Evolutionary conservation across 345 rosid species (phyloP), one percentile per base, ranked within the genome.

Genomic region (Triadica sebifera): DNA sequence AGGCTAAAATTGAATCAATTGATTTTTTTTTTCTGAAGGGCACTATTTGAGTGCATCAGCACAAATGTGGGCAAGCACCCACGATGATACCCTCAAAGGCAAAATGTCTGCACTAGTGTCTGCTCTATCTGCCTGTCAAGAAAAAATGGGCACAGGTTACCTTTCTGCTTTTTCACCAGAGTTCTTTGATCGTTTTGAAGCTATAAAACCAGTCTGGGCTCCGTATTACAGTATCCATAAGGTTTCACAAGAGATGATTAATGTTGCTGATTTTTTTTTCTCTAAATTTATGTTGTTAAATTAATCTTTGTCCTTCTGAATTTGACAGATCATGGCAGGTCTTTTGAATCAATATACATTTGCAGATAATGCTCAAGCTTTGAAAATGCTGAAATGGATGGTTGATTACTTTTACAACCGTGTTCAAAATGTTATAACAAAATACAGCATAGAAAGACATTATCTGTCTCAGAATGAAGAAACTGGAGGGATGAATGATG

Each of bases 401-500:
- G 98, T 84, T 57, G 91, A 89, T 15, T 92, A 91, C 82, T 92
- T 92, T 68, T 89, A 89, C 78, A 77, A 53, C 58, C 97, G 98
- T 69, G 95, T 94, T 51, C 89, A 85, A 75, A 88, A 92, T 64
- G 97, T 94, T 70, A 86, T 94, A 74, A 67, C 43, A 69, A 80
- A 52, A 43, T 75, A 88, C 79, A 87, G 70, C 4, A 73, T 92
- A 45, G 96, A 87, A 83, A 76, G 92, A 75, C 97, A 94, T 68
- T 94, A 85, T 86, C 75, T 15, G 61, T 90, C 98, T 3, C 93
- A 90, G n/a, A 94, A 94, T 43, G 97, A 92, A 74, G 98, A 94
- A 81, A 90, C 94, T 34, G 97, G 97, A 72, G 98, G 97, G 74
- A 92, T 94, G 98, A 94, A 94, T 80, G 98, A 94, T 82, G 85